Evolutionary conservation across 1,139 yeast genomes (phyloP).

Genomic region (Keqinozyma sinolaborantium): DNA sequence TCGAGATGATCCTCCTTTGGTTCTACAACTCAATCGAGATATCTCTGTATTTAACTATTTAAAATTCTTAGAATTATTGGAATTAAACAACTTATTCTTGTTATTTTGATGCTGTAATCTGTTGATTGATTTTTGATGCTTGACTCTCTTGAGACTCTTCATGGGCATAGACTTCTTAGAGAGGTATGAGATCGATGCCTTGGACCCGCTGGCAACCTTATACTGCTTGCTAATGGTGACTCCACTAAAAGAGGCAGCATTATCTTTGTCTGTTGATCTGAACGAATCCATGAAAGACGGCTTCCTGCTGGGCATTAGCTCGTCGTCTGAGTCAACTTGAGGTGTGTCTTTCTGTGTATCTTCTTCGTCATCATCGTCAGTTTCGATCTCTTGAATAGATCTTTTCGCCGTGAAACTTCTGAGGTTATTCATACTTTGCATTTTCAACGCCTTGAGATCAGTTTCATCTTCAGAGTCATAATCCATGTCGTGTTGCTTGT

Average conservation of each 20-base stretch:
- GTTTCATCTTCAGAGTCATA: constrained; percentile 31
- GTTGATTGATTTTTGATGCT: not conserved
- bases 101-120: not conserved
- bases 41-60: constrained; percentile 1
- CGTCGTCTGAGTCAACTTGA: constrained; percentile 24
- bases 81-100: constrained; percentile 2
- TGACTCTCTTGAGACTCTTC: not conserved
- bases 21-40: constrained; percentile 1
- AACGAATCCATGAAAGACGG: constrained; percentile 51
- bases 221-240: constrained; percentile 56
- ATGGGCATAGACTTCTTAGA: constrained; percentile 23
- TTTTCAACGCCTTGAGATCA: constrained; percentile 47
- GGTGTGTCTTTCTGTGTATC: constrained; percentile 9
- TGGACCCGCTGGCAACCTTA: constrained; percentile 54
- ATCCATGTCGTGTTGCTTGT: constrained; percentile 31
- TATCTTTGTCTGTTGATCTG: constrained; percentile 30
- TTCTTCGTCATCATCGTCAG: constrained; percentile 12
- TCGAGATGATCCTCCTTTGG: constrained; percentile 1
- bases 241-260: constrained; percentile 43
- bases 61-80: constrained; percentile 5
- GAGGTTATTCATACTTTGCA: constrained; percentile 32
- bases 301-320: constrained; percentile 33
- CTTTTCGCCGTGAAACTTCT: constrained; percentile 23
- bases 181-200: constrained; percentile 57
- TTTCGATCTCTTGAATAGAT: constrained; percentile 15